Percentiles rank a stretch among this genome's conserved stretches.
These are phyloP conservation scores for Hortiboletus rubellus DNA, from an alignment of 1,284 basidiomycete genomes.

Conservation along the genomic window DNA sequence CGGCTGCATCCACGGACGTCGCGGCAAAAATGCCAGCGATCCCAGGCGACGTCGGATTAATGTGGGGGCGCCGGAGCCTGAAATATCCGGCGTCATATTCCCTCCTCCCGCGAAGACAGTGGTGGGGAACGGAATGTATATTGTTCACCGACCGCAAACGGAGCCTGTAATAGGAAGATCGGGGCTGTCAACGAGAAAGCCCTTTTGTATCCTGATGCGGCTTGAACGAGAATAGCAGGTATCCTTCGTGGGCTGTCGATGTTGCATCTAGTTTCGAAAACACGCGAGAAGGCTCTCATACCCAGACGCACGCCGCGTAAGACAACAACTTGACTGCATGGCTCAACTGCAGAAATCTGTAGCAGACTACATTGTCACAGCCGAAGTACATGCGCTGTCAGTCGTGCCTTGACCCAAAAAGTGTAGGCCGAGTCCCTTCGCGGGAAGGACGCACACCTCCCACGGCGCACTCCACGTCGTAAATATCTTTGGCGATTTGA, in stretches of 20 bases:
- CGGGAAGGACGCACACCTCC: not conserved
- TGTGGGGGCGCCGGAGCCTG: conserved; percentile 7
- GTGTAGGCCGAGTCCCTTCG: not conserved
- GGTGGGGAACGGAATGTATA: not conserved
- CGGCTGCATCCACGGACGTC: conserved; percentile 10
- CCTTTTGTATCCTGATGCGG: not conserved
- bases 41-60: not conserved
- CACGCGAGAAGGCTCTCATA: not conserved
- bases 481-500: not conserved
- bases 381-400: not conserved
- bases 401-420: not conserved
- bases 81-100: not conserved
- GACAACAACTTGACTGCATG: not conserved
- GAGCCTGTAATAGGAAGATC: not conserved
- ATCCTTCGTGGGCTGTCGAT: not conserved
- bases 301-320: not conserved
- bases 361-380: not conserved
- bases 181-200: not conserved
- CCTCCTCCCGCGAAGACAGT: conserved; percentile 1
- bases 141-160: not conserved
- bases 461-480: not conserved
- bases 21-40: conserved; percentile 1
- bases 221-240: not conserved
- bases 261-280: not conserved
- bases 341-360: not conserved